Evolutionary conservation across 768 basidiomycete genomes (phyloP).

Genomic region (Calocera cornea): DNA sequence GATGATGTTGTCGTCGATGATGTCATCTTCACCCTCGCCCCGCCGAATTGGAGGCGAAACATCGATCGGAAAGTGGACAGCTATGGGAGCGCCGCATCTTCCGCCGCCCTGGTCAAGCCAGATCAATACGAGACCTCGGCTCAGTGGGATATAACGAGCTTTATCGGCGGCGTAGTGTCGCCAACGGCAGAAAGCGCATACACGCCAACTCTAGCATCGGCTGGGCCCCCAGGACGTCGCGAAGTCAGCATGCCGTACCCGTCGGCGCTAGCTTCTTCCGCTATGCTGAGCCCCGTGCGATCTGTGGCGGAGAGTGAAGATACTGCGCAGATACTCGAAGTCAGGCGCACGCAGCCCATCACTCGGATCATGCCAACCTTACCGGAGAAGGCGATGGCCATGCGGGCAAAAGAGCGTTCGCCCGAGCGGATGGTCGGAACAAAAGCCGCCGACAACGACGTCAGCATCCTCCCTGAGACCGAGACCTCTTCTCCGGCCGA

Average conservation of each 20-base stretch:
- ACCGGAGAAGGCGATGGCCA: background rate
- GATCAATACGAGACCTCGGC: conserved; percentile 33
- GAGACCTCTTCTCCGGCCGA: background rate
- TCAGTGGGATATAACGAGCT: conserved; percentile 61
- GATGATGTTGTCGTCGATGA: conserved; percentile 10
- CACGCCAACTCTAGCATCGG: background rate
- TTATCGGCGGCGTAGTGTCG: conserved; percentile 33
- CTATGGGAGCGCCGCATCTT: conserved; percentile 10
- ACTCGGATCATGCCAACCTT: background rate
- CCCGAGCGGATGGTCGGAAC: background rate
- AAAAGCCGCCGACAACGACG: background rate
- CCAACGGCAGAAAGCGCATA: background rate
- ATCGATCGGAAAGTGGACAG: background rate
- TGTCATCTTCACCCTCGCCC: conserved; percentile 13
- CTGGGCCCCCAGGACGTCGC: background rate
- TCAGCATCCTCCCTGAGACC: background rate
- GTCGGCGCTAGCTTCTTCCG: background rate
- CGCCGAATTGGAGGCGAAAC: conserved; percentile 16
- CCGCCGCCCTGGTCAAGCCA: conserved; percentile 9
- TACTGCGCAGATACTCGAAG: background rate
- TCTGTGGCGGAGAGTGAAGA: background rate
- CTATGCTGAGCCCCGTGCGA: background rate
- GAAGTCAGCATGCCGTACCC: background rate
- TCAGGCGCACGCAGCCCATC: background rate
- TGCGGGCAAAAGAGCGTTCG: background rate